phyloP scores from a whole-genome alignment of 2,329 filamentous ascomycete species.

The Hymenoscyphus scutula region DNA sequence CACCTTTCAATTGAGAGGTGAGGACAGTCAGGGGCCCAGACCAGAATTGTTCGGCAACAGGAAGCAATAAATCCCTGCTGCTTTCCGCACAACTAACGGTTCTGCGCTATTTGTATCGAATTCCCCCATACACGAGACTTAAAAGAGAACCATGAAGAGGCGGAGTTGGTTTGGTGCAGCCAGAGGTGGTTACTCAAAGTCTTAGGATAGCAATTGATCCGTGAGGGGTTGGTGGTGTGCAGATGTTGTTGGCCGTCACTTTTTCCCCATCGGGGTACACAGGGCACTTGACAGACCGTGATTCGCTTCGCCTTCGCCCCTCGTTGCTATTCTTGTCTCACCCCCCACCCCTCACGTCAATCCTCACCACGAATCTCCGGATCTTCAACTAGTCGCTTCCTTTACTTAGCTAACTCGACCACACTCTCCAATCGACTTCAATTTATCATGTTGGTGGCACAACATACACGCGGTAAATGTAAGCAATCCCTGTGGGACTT shows the following conservation, averaged over 20 bases:
- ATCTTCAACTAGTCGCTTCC: not conserved
- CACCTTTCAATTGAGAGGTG: not conserved
- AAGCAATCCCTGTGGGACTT: not conserved
- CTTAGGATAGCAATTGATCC: not conserved
- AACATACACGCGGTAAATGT: not conserved
- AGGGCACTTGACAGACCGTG: not conserved
- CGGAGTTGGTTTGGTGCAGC: not conserved
- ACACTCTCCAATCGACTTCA: not conserved
- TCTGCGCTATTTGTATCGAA: not conserved
- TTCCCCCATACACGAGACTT: not conserved
- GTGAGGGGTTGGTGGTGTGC: not conserved
- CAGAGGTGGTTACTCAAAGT: not conserved
- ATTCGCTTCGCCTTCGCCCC: not conserved
- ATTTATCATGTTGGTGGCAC: not conserved
- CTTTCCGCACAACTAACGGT: not conserved
- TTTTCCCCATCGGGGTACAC: not conserved
- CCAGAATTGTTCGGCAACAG: not conserved
- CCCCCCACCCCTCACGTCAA: not conserved
- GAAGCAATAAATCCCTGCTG: not conserved
- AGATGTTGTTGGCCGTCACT: not conserved
- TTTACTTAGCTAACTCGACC: not conserved
- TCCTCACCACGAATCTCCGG: not conserved
- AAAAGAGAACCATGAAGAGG: not conserved
- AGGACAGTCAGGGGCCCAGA: not conserved
- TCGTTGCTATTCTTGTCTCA: not conserved